phyloP scores from a whole-genome alignment of 306 rosid genomes.

The Cucurbita pepo region DNA sequence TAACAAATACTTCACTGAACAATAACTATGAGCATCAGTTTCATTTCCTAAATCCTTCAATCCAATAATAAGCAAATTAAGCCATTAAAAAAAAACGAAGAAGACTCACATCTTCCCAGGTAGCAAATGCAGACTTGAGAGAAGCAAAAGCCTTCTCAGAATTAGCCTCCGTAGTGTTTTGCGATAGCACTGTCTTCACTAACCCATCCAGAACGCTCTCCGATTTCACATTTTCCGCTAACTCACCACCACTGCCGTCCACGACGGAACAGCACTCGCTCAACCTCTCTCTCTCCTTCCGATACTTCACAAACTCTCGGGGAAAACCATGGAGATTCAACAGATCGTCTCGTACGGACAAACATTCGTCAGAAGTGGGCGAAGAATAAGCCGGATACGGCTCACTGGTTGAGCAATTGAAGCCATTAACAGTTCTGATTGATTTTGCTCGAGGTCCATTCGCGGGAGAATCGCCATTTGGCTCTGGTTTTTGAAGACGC shows the following conservation, averaged over 20 bases:
- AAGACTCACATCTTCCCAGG: constrained; percentile 34
- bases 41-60: background rate
- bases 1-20: background rate
- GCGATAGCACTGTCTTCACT: constrained; percentile 68
- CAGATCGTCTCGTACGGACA: constrained; percentile 49
- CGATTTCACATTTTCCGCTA: background rate
- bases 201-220: constrained; percentile 70
- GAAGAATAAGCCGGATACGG: constrained; percentile 43
- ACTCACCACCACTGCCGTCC: background rate
- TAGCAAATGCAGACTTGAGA: constrained; percentile 64
- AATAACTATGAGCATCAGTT: background rate
- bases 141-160: constrained; percentile 52
- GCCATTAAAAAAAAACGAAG: background rate
- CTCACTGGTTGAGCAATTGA: constrained; percentile 4
- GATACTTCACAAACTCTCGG: constrained; percentile 55
- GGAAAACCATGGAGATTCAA: constrained; percentile 62
- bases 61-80: background rate
- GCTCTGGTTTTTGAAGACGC: constrained; percentile 6
- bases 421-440: constrained; percentile 3
- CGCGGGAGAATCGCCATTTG: background rate
- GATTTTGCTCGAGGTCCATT: constrained; percentile 10
- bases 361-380: constrained; percentile 48
- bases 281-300: constrained; percentile 13
- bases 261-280: background rate
- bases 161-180: constrained; percentile 69